A percentile compares a stretch with the other conserved stretches of the same genome.
Evolutionary conservation across 257 asterid species (phyloP).

Genomic region (Hygrophila difformis): DNA sequence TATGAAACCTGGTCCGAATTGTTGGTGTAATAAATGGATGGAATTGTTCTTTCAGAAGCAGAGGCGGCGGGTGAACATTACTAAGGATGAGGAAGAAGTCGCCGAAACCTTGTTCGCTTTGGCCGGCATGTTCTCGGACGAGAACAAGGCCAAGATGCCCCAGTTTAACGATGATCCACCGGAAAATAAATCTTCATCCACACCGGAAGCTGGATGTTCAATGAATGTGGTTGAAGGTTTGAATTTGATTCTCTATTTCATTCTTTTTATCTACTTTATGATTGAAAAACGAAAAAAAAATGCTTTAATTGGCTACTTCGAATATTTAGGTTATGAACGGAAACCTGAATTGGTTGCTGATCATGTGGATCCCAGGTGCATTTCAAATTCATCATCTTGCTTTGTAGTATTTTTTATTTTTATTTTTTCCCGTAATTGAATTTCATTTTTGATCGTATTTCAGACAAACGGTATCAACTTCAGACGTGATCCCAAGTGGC

Average conservation of each 20-base stretch:
- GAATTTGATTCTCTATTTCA: not conserved
- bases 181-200: slow-evolving; percentile 27
- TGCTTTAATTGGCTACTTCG: slow-evolving; percentile 15
- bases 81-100: slow-evolving; percentile 88
- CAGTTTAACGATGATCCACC: slow-evolving; percentile 21
- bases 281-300: too few species aligned
- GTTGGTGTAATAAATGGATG: slow-evolving; percentile 13
- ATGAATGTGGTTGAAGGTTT: slow-evolving; percentile 31
- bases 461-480: slow-evolving; percentile 19
- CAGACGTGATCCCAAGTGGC: slow-evolving; percentile 3
- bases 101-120: slow-evolving; percentile 70
- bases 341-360: slow-evolving; percentile 11
- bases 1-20: slow-evolving; percentile 3
- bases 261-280: too few species aligned
- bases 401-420: not conserved
- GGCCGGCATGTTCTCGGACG: slow-evolving; percentile 43
- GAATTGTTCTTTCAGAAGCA: slow-evolving; percentile 28
- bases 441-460: slow-evolving; percentile 6
- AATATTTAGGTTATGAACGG: slow-evolving; percentile 19
- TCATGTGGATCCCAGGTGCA: slow-evolving; percentile 18
- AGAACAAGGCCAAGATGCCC: slow-evolving; percentile 18
- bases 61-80: slow-evolving; percentile 32
- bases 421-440: too few species aligned
- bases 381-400: slow-evolving; percentile 1
- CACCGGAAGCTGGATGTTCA: slow-evolving; percentile 21